Percentiles rank a stretch among this genome's conserved stretches.
These are phyloP conservation scores for Naganishia sp. DNA, from an alignment of 1,284 basidiomycete species.

Conservation along the genomic window DNA sequence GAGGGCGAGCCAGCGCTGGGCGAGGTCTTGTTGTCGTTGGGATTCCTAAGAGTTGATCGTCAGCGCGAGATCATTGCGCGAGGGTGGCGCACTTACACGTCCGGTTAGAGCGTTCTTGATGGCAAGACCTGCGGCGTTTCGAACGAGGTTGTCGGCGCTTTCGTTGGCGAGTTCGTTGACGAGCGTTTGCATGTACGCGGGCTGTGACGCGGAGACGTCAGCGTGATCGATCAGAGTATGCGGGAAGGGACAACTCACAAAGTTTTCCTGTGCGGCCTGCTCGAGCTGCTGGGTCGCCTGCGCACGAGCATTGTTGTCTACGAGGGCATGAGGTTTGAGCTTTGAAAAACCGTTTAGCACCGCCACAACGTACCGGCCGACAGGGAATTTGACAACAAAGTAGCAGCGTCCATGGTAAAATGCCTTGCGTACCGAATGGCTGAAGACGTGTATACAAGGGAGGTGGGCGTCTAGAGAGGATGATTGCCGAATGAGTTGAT, in stretches of 20 bases:
- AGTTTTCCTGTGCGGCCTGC: conserved; percentile 78
- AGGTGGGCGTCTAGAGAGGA: not conserved
- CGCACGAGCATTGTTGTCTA: conserved; percentile 81
- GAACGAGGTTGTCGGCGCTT: conserved; percentile 68
- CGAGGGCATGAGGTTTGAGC: conserved; percentile 27
- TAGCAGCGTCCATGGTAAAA: conserved; percentile 79
- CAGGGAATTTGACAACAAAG: conserved; percentile 85
- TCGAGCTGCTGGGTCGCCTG: conserved; percentile 85
- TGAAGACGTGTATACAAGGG: too few relatives aligned
- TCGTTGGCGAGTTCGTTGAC: conserved; percentile 78
- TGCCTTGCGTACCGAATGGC: not conserved
- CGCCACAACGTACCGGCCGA: conserved; percentile 68
- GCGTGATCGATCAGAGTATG: conserved; percentile 5
- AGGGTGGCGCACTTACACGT: conserved; percentile 63
- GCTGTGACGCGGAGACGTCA: conserved; percentile 57
- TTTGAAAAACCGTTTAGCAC: not conserved
- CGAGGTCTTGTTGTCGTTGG: conserved; percentile 72
- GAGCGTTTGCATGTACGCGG: conserved; percentile 85
- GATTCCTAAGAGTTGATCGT: conserved; percentile 62
- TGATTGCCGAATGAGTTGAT: not conserved
- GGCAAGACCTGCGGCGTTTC: conserved; percentile 92
- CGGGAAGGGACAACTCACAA: conserved; percentile 59
- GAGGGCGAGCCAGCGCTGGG: conserved; percentile 78
- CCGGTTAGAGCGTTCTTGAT: conserved; percentile 94
- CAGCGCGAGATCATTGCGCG: conserved; percentile 15